Percentiles rank a stretch among this genome's conserved stretches.
Conservation (phyloP, 352 stramenopile species). For the Phytophthora multivora region DNA sequence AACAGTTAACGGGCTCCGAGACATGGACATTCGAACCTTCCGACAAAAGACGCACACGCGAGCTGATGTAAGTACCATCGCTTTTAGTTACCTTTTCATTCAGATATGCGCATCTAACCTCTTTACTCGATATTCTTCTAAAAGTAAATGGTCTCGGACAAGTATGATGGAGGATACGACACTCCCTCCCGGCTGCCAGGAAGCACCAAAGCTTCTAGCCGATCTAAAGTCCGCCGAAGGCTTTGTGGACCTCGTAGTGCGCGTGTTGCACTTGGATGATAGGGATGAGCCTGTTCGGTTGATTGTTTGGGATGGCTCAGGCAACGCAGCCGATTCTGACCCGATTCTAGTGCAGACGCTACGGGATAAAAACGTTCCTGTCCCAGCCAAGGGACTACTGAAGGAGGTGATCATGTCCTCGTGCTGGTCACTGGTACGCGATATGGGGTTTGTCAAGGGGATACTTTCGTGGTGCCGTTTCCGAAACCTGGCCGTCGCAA, state of each 20-base stretch:
- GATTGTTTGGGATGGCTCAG: conserved; percentile 76
- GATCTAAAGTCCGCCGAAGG: conserved; percentile 49
- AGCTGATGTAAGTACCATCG: conserved; percentile 36
- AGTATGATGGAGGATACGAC: conserved; percentile 49
- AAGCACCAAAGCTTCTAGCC: conserved; percentile 42
- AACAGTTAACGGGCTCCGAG: conserved; percentile 54
- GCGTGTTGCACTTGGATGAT: conserved; percentile 51
- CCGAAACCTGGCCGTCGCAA: conserved; percentile 62
- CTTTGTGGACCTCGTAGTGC: conserved; percentile 71
- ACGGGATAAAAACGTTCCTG: conserved; percentile 3
- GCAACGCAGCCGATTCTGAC: conserved; percentile 25
- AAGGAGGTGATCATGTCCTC: conserved; percentile 73
- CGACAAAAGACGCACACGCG: conserved; percentile 47
- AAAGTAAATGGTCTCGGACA: conserved; percentile 53
- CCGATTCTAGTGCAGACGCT: conserved; percentile 24
- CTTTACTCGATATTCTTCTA: not conserved
- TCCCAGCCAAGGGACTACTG: conserved; percentile 47
- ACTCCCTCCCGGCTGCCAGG: conserved; percentile 52
- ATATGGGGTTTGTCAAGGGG: conserved; percentile 52
- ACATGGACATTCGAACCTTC: conserved; percentile 68
- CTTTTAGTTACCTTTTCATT: no score
- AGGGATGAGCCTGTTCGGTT: conserved; percentile 38
- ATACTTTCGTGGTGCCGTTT: conserved; percentile 72
- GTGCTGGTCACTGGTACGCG: conserved; percentile 63
- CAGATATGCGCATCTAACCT: no score